phyloP scores from a whole-genome alignment of 371 early-diverging fungal species.

The Entomophthora muscae region DNA sequence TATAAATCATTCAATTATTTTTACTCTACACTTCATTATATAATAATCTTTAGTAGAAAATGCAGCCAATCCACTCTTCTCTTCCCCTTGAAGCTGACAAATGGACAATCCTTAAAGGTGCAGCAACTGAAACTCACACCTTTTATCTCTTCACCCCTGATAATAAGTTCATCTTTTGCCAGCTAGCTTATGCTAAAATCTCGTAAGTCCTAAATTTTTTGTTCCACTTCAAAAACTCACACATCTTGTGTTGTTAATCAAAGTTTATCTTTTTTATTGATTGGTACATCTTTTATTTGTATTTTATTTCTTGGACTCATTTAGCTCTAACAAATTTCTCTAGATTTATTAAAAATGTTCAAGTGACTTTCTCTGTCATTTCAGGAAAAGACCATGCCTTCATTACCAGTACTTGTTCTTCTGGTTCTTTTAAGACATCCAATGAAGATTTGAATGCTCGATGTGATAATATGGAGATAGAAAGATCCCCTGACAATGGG shows the following conservation, averaged over 20 bases:
- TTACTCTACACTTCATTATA: too few species aligned
- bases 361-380: conserved; percentile 58
- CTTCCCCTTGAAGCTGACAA: not conserved
- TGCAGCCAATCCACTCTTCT: not conserved
- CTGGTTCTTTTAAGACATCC: conserved; percentile 30
- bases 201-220: conserved; percentile 24
- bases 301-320: too few species aligned
- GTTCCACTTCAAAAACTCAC: too few species aligned
- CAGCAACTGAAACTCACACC: conserved; percentile 77
- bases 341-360: conserved; percentile 38
- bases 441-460: conserved; percentile 11
- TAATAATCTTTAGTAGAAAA: not conserved
- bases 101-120: conserved; percentile 49
- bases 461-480: conserved; percentile 7
- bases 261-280: too few species aligned
- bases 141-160: conserved; percentile 58
- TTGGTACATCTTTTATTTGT: too few species aligned
- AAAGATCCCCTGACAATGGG: not conserved
- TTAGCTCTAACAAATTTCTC: conserved; percentile 5
- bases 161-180: conserved; percentile 59
- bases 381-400: conserved; percentile 42
- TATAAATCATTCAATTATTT: too few species aligned
- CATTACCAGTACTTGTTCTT: conserved; percentile 46
- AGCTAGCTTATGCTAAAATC: conserved; percentile 71
- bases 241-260: too few species aligned